These are phyloP conservation scores for Amaranthus palmeri DNA, from an alignment of 148 eudicot species.

Conservation along the genomic window DNA sequence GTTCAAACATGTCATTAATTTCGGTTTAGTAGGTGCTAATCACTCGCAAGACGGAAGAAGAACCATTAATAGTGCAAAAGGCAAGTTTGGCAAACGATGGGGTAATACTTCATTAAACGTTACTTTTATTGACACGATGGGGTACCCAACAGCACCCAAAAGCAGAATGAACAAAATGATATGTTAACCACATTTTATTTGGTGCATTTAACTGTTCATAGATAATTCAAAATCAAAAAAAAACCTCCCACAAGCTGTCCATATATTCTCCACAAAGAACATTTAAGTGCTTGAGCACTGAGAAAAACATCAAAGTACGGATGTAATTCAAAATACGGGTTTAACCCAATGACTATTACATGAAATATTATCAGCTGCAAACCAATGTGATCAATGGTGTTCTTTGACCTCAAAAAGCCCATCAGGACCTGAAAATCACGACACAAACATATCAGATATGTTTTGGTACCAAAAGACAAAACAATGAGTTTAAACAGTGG, in stretches of 20 bases:
- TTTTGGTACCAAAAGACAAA: background rate
- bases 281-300: slow-evolving; percentile 5
- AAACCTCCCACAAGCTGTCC: slow-evolving; percentile 9
- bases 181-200: slow-evolving; percentile 16
- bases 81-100: no score
- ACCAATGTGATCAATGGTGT: slow-evolving; percentile 31
- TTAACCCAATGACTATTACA: slow-evolving; percentile 5
- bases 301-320: background rate
- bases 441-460: slow-evolving; percentile 2
- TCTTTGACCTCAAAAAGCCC: slow-evolving; percentile 61
- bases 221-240: slow-evolving; percentile 10
- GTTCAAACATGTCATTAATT: no score
- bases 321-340: slow-evolving; percentile 2
- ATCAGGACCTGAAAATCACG: slow-evolving; percentile 55
- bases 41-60: no score
- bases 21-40: no score
- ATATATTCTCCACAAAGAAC: slow-evolving; percentile 6
- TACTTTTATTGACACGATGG: no score
- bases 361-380: slow-evolving; percentile 6
- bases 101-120: no score
- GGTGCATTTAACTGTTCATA: slow-evolving; percentile 1
- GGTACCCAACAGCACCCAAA: no score
- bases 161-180: background rate
- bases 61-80: no score
- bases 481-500: background rate